Evolutionary conservation across 495 filamentous ascomycete genomes (phyloP).

Genomic region (Chaetomium fimeti): DNA sequence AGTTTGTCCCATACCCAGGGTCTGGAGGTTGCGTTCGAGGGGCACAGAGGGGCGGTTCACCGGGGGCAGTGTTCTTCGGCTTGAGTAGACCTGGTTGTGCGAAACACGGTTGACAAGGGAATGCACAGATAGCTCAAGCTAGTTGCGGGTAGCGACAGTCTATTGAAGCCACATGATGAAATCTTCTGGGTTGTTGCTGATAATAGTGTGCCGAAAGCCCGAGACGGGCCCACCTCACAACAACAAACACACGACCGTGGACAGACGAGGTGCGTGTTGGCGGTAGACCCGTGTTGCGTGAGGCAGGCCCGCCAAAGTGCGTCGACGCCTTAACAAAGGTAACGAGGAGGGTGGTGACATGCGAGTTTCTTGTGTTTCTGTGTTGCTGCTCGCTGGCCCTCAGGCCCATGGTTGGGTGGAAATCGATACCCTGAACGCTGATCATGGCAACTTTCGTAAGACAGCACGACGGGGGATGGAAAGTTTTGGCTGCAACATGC

Average conservation of each 20-base stretch:
- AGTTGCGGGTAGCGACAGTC: neutral
- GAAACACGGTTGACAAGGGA: neutral
- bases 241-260: neutral
- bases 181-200: neutral
- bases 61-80: neutral
- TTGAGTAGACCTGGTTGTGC: neutral
- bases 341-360: neutral
- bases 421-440: conserved; percentile 16
- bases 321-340: neutral
- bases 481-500: conserved; percentile 1
- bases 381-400: too few relatives aligned
- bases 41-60: neutral
- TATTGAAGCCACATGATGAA: conserved; percentile 3
- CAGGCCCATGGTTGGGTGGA: neutral
- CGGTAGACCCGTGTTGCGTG: neutral
- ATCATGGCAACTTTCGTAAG: conserved; percentile 29
- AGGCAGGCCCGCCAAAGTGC: neutral
- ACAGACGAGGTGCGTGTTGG: neutral
- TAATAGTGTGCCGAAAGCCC: conserved; percentile 6
- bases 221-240: conserved; percentile 6
- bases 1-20: neutral
- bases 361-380: neutral
- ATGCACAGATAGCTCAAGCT: neutral
- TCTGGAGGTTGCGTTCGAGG: neutral
- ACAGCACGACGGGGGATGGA: too few relatives aligned